Base-by-base conservation (phyloP, 2,329 filamentous ascomycete species). In the Cladophialophora bantiana region DNA sequence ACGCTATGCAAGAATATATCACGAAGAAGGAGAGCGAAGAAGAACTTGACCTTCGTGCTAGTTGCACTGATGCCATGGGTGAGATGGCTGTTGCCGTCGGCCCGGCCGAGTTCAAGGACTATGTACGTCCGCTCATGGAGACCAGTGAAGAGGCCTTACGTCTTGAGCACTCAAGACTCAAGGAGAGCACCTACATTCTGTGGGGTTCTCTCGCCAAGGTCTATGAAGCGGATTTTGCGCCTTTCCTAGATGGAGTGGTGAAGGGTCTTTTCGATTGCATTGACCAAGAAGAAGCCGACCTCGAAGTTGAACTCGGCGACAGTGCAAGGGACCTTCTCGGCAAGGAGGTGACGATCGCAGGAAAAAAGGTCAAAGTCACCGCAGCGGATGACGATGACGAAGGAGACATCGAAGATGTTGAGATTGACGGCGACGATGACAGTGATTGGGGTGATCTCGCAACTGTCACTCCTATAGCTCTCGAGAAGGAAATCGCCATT, bases 401-500 rank as follows among this genome's bases (percentile, higher is more conserved):
- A 62, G 88, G 88, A 42, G 84, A 86, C 60, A 71, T 72, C 38
- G 72, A 71, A 56, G 86, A 88, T 59, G 82, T 84, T 52, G 85
- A 88, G 38, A 86, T 89, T 68, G 85, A 90, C 13, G 87, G 88
- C 3, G 91, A 93, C 54, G 90, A 93, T 42, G 91, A 94, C 52
- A 92, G 93, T 66, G 92, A 93, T 68, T 93, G 92, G 86, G 90
- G 93, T 73, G 91, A 93, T 73, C 84, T 96, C 56, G 89, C 88
- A 65, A 92, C 92, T 59, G 91, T 96, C 69, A 96, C 93, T 32
- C 93, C 93, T 61, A 88, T 97, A 63, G 93, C 94, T 31, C 87
- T 97, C 74, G 95, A 98, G 85, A 97, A 98, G 82, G 95, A 99
- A 81, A 96, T 98, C 74, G 94, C 95, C 42, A 88, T 97, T 53